Percentiles rank a stretch among this genome's conserved stretches.
phyloP scores from a whole-genome alignment of 129 eudicot species.

The Flaveria brownii region DNA sequence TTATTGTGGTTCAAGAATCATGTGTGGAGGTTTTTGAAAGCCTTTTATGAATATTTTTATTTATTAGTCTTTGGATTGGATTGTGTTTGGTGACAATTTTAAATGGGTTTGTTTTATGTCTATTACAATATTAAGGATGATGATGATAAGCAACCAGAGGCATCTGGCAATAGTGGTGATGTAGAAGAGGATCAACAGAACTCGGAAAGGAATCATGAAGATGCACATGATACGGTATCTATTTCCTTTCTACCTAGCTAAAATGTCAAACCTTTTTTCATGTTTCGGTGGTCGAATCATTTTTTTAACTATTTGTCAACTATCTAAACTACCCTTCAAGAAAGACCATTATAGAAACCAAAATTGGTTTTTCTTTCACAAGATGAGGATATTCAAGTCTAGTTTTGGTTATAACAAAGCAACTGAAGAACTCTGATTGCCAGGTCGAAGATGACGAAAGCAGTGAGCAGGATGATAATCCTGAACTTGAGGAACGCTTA shows the following conservation, averaged over 20 bases:
- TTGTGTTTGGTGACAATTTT: not conserved
- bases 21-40: not conserved
- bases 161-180: constrained; percentile 16
- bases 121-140: constrained; percentile 12
- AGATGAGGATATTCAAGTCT: no score
- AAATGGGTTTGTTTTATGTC: not conserved
- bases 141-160: constrained; percentile 9
- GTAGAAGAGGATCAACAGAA: constrained; percentile 32
- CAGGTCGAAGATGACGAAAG: constrained; percentile 51
- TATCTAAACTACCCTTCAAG: not conserved
- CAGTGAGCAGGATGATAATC: constrained; percentile 45
- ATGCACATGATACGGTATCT: constrained; percentile 40
- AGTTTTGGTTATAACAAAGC: not conserved
- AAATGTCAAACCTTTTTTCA: no score
- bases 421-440: not conserved
- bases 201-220: constrained; percentile 24
- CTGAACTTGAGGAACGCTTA: constrained; percentile 69
- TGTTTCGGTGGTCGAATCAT: not conserved
- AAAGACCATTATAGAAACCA: not conserved
- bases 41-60: not conserved
- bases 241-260: not conserved
- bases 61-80: not conserved
- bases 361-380: not conserved
- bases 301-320: no score
- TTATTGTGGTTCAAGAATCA: not conserved